Percentiles rank a stretch among this genome's conserved stretches.
Evolutionary conservation across 2,329 filamentous ascomycete species (phyloP).

Genomic region (Colletotrichum sp.): DNA sequence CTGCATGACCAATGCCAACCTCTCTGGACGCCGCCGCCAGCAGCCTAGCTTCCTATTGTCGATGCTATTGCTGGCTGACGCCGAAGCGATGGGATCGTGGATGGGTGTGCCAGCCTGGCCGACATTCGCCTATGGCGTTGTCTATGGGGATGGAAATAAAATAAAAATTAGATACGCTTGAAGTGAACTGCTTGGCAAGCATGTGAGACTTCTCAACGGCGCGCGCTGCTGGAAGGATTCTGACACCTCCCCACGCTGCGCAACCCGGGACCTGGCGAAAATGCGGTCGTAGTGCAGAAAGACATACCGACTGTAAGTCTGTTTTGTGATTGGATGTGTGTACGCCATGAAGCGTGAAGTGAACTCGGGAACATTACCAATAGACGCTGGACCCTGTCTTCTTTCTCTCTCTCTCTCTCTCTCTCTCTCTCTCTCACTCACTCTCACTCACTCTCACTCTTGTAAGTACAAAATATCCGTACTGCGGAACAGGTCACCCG

Average conservation of each 20-base stretch:
- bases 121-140: neutral
- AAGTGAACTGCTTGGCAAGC: neutral
- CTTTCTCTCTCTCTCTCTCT: neutral
- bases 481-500: neutral
- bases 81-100: neutral
- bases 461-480: neutral
- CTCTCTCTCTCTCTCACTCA: neutral
- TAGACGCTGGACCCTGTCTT: neutral
- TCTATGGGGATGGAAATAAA: neutral
- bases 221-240: neutral
- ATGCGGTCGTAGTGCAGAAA: neutral
- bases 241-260: neutral
- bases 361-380: neutral
- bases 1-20: neutral
- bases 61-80: neutral
- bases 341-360: neutral
- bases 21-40: neutral
- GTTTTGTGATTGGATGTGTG: neutral
- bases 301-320: neutral
- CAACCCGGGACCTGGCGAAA: neutral
- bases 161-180: neutral
- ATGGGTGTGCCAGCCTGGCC: neutral
- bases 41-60: neutral
- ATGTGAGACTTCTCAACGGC: slow-evolving; percentile 7
- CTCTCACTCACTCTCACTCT: neutral